These are phyloP conservation scores for Aegilops umbellulata DNA, from an alignment of 176 grass and related monocot species.

Conservation along the genomic window DNA sequence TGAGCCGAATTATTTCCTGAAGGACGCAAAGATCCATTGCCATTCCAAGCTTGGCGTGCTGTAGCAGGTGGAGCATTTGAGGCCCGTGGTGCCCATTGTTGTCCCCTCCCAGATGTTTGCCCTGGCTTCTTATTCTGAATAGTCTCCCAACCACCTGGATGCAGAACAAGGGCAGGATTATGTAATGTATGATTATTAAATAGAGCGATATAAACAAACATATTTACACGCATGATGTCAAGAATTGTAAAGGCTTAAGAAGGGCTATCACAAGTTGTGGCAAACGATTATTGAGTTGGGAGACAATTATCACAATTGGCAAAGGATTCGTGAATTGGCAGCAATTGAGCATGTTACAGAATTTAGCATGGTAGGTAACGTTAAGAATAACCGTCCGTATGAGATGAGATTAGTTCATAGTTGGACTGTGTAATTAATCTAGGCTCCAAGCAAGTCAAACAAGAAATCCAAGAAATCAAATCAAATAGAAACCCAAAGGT, in stretches of 20 bases:
- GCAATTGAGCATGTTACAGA: too few species aligned
- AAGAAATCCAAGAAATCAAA: too few species aligned
- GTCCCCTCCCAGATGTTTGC: constrained; percentile 39
- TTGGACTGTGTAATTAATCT: too few species aligned
- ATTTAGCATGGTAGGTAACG: too few species aligned
- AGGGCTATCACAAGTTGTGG: too few species aligned
- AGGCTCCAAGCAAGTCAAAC: too few species aligned
- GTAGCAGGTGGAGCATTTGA: constrained; percentile 34
- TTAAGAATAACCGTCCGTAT: too few species aligned
- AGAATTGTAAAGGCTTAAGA: neutral
- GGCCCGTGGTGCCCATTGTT: constrained; percentile 19
- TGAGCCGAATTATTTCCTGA: constrained; percentile 43
- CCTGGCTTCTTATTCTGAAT: constrained; percentile 46
- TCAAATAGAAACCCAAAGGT: too few species aligned
- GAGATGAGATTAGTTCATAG: too few species aligned
- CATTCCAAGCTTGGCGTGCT: constrained; percentile 39
- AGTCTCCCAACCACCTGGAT: constrained; percentile 56
- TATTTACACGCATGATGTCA: neutral
- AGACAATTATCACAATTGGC: too few species aligned
- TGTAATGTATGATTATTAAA: constrained; percentile 10
- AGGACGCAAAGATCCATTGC: constrained; percentile 32
- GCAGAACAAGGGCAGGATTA: neutral
- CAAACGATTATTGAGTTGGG: too few species aligned
- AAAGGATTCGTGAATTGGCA: too few species aligned
- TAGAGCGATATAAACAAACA: neutral